Percentiles rank a stretch among this genome's conserved stretches.
Evolutionary conservation across 495 filamentous ascomycete species (phyloP).

Genomic region (Filosporella fistucella): DNA sequence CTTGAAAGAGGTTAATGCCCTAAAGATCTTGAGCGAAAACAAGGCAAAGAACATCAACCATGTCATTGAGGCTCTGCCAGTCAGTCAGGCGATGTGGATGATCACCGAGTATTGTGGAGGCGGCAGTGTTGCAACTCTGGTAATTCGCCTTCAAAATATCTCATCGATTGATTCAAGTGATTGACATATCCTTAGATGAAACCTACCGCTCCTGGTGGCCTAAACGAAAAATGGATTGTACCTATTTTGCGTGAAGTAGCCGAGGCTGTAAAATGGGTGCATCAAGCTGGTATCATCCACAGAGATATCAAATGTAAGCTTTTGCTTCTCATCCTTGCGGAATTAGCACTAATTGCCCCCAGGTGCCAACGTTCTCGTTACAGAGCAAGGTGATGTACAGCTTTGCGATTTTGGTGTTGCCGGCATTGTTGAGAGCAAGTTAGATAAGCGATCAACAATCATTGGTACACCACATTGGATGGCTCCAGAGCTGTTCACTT

Average conservation of each 20-base stretch:
- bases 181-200: slow-evolving; percentile 31
- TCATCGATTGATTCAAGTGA: neutral
- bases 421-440: slow-evolving; percentile 74
- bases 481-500: slow-evolving; percentile 79
- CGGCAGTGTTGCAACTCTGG: slow-evolving; percentile 88
- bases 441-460: slow-evolving; percentile 86
- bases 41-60: slow-evolving; percentile 89
- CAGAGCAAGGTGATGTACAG: slow-evolving; percentile 80
- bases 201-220: slow-evolving; percentile 59
- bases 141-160: slow-evolving; percentile 28
- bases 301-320: slow-evolving; percentile 84
- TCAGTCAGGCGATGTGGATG: slow-evolving; percentile 90
- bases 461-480: slow-evolving; percentile 97
- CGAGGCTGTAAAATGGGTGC: slow-evolving; percentile 78
- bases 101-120: slow-evolving; percentile 94
- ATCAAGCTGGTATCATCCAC: slow-evolving; percentile 90
- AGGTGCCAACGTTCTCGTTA: slow-evolving; percentile 87
- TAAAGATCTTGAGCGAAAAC: slow-evolving; percentile 77
- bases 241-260: slow-evolving; percentile 85
- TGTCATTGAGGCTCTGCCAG: slow-evolving; percentile 79
- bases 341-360: slow-evolving; percentile 14
- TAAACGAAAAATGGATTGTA: slow-evolving; percentile 88
- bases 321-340: neutral
- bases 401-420: slow-evolving; percentile 97
- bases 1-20: slow-evolving; percentile 81